These are phyloP conservation scores for Sarocladium brachiariae DNA, from an alignment of 2,329 filamentous ascomycete genomes.

Conservation along the genomic window DNA sequence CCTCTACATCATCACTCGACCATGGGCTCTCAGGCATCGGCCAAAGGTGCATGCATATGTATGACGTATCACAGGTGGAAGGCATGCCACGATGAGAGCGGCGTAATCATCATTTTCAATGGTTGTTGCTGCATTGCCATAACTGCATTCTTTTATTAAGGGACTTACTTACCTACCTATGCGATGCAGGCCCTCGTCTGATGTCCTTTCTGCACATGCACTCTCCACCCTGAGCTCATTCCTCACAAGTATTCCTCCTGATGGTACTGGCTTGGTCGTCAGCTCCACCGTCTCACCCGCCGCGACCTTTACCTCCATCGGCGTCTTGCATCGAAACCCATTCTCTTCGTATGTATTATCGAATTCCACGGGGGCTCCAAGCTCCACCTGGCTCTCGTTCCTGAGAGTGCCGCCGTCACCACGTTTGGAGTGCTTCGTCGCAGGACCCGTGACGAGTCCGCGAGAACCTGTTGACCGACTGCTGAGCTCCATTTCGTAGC, in stretches of 20 bases:
- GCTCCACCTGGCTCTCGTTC: constrained; percentile 20
- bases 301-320: constrained; percentile 20
- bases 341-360: constrained; percentile 17
- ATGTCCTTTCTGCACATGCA: background rate
- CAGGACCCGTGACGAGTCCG: background rate
- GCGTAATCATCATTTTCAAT: too few relatives aligned
- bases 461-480: background rate
- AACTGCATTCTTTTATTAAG: too few relatives aligned
- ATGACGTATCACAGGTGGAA: too few relatives aligned
- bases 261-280: background rate
- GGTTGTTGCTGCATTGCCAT: too few relatives aligned
- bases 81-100: too few relatives aligned
- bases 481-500: constrained; percentile 8
- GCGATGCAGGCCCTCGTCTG: too few relatives aligned
- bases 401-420: constrained; percentile 8
- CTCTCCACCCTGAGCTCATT: constrained; percentile 1
- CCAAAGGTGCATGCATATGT: too few relatives aligned
- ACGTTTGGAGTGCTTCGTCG: background rate
- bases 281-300: background rate
- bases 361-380: constrained; percentile 17
- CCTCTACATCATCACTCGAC: too few relatives aligned
- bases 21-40: too few relatives aligned
- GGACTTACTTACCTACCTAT: background rate
- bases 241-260: background rate
- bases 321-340: constrained; percentile 22